Evolutionary conservation across 805 yeast genomes (phyloP), one percentile per base, ranked within the genome.

Genomic region (Nakazawaea populi): DNA sequence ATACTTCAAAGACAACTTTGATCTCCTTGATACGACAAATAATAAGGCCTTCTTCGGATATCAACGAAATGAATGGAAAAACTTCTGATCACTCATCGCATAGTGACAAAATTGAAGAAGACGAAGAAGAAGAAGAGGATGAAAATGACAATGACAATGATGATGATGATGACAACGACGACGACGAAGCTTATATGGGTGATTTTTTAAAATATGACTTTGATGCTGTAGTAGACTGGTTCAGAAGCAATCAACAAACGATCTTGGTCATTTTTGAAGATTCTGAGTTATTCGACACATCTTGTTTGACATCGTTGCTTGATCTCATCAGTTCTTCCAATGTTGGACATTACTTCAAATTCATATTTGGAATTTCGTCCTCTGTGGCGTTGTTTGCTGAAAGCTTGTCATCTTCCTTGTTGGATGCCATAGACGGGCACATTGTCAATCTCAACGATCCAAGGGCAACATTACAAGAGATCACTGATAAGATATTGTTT

Each of bases 1-100:
- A 69, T 6, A 69, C 64, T 49, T 62, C 71, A 6, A 63, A 70
- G 48, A 59, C 66, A 57, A 61, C 71, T 55, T 52, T 71, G 36
- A 60, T 67, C 54, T 59, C 69, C 1, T 61, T 71, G 62, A 65
- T 66, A 37, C 58, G 63, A 28, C 56, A 64, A 12, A 57, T 67
- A 34, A 53, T 63, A 2, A 50, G 57, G 6, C 60, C 63, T 4
- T 18, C 24, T 18, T 18, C 24, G 24, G 24, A 18, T 18, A 18
- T 18, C 24, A 18, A 18, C 24, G 24, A 18, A 18, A 18, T 18
- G 3, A 3, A 18, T 18, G 24, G 24, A 18, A 18, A 3, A 18
- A 18, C 24, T 18, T 18, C 24, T 18, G 24, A 18, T 18, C 24
- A 18, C 24, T 18, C 24, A 18, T 18, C 24, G 24, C 24, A 18